Conservation (phyloP, 176 grass and related monocot species). For the Cocos nucifera region DNA sequence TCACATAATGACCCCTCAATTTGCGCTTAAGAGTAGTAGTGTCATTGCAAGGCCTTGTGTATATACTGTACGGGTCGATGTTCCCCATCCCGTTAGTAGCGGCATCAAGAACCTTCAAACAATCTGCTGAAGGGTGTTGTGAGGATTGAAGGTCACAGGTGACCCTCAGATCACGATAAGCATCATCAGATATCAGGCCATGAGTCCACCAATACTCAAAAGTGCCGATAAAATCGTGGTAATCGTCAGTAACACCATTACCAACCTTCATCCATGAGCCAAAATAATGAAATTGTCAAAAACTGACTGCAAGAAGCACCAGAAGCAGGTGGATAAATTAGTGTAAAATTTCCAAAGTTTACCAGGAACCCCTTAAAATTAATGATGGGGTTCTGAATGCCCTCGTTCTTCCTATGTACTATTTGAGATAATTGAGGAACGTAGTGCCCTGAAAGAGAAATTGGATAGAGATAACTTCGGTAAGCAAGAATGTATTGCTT, state of each 20-base stretch:
- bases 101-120: conserved; percentile 17
- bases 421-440: conserved; percentile 73
- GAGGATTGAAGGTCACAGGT: conserved; percentile 42
- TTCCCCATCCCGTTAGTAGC: conserved; percentile 48
- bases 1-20: conserved; percentile 29
- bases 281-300: not conserved
- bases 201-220: conserved; percentile 98
- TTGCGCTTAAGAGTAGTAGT: conserved; percentile 4
- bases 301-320: conserved; percentile 9
- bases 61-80: conserved; percentile 89
- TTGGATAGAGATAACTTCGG: too few relatives aligned
- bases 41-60: conserved; percentile 30
- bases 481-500: not conserved
- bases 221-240: conserved; percentile 65
- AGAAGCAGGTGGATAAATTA: not conserved
- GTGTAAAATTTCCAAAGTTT: conserved; percentile 10
- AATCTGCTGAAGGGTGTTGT: conserved; percentile 43
- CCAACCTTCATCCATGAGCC: conserved; percentile 43
- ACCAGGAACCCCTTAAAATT: conserved; percentile 97
- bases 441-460: conserved; percentile 54
- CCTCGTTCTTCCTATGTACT: conserved; percentile 55
- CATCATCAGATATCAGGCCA: conserved; percentile 79
- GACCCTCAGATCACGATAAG: conserved; percentile 46
- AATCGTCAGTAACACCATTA: conserved; percentile 73
- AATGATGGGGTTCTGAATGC: conserved; percentile 39